phyloP scores from a whole-genome alignment of 805 yeast species.

The Debaryomyces hansenii region DNA sequence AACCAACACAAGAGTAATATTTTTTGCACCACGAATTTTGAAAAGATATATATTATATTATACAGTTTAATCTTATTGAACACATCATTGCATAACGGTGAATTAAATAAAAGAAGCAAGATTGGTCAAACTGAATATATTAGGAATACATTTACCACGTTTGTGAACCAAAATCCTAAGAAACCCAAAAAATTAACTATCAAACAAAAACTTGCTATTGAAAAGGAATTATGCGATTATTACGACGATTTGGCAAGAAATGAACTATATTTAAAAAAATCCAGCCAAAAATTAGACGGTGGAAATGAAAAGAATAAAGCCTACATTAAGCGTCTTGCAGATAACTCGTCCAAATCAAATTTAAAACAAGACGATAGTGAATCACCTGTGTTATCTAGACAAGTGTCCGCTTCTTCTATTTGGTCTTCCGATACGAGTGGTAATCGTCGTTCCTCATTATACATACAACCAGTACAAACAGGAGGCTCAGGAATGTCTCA shows the following conservation, averaged over 20 bases:
- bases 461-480: slow-evolving; percentile 29
- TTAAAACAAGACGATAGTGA: not conserved
- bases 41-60: slow-evolving; percentile 63
- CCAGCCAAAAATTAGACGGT: not conserved
- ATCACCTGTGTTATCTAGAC: slow-evolving; percentile 16
- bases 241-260: slow-evolving; percentile 42
- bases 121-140: slow-evolving; percentile 43
- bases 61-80: slow-evolving; percentile 72
- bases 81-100: slow-evolving; percentile 69
- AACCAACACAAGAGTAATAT: slow-evolving; percentile 47
- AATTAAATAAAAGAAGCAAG: slow-evolving; percentile 35
- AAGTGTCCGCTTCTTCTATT: slow-evolving; percentile 30
- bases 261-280: slow-evolving; percentile 40
- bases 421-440: slow-evolving; percentile 37
- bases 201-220: slow-evolving; percentile 43
- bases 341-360: slow-evolving; percentile 4
- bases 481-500: slow-evolving; percentile 30
- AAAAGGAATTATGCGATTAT: slow-evolving; percentile 43
- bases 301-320: too few species aligned
- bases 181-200: slow-evolving; percentile 27
- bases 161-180: slow-evolving; percentile 35
- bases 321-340: not conserved
- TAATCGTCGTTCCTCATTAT: slow-evolving; percentile 24
- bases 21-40: slow-evolving; percentile 51
- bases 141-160: slow-evolving; percentile 42